Conservation (phyloP, 2,329 filamentous ascomycete genomes). For the Magnaporthales sp. region DNA sequence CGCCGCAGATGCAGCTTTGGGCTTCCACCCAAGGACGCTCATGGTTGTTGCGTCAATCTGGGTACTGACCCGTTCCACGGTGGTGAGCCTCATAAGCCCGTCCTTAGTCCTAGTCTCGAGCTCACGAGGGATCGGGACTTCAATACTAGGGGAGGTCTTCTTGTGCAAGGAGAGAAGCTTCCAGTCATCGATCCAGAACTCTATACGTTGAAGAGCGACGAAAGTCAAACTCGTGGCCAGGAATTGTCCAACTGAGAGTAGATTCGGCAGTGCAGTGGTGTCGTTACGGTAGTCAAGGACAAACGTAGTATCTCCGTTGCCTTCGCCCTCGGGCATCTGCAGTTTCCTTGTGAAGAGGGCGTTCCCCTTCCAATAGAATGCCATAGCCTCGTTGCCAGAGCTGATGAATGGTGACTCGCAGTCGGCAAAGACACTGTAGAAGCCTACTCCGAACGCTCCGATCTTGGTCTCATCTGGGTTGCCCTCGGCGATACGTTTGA, state of each 20-base stretch:
- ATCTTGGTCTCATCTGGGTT: conserved; percentile 99
- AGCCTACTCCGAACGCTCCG: conserved; percentile 94
- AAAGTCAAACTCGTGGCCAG: conserved; percentile 93
- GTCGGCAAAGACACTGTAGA: conserved; percentile 97
- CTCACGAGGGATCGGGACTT: conserved; percentile 66
- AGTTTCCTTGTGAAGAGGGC: conserved; percentile 87
- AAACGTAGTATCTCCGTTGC: conserved; percentile 73
- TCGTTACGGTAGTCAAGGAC: conserved; percentile 88
- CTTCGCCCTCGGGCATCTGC: conserved; percentile 56
- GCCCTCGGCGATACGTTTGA: conserved; percentile 97
- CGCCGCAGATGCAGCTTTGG: conserved; percentile 31
- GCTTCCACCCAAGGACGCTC: conserved; percentile 79
- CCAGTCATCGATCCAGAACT: conserved; percentile 85
- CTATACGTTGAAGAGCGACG: conserved; percentile 78
- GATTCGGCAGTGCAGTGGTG: conserved; percentile 75
- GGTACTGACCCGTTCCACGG: conserved; percentile 76
- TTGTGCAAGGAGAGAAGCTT: conserved; percentile 72
- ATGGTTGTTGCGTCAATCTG: conserved; percentile 91
- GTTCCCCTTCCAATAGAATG: conserved; percentile 99
- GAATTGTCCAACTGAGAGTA: conserved; percentile 84
- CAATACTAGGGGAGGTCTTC: conserved; percentile 70
- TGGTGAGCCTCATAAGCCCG: conserved; percentile 75
- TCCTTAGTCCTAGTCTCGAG: conserved; percentile 78
- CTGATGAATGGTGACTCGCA: conserved; percentile 97
- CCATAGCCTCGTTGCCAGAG: conserved; percentile 88